These are phyloP conservation scores for Urtica urens DNA, from an alignment of 306 rosid genomes.

Conservation along the genomic window DNA sequence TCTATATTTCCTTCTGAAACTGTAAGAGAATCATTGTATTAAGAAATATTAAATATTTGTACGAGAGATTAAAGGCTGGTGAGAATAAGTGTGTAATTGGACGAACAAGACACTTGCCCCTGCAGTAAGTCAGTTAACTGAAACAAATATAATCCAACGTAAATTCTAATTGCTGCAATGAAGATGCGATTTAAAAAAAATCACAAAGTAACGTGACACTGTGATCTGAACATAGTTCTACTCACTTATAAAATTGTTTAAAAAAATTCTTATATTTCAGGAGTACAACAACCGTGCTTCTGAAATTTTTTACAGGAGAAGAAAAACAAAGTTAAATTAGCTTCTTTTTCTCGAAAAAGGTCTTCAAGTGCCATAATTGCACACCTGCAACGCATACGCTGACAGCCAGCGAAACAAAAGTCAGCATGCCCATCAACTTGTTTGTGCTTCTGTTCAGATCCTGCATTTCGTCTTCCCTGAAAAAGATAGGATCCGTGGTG, in stretches of 20 bases:
- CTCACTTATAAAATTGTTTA: not conserved
- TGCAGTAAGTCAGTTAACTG: not conserved
- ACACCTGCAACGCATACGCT: constrained; percentile 71
- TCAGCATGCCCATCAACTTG: constrained; percentile 65
- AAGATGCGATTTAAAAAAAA: not conserved
- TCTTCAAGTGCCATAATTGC: constrained; percentile 87
- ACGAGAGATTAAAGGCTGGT: too few species aligned
- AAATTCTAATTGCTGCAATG: not conserved
- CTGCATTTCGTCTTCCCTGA: constrained; percentile 94
- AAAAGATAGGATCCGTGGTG: too few species aligned
- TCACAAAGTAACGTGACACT: not conserved
- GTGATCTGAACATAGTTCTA: constrained; percentile 12
- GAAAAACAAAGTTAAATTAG: constrained; percentile 39
- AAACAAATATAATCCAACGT: not conserved
- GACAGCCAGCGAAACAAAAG: constrained; percentile 58
- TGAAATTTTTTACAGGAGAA: constrained; percentile 34
- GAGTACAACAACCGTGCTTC: constrained; percentile 18
- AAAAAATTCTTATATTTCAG: constrained; percentile 8
- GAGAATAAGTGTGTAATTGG: too few species aligned
- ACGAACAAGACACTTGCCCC: too few species aligned
- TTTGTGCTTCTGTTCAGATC: constrained; percentile 62
- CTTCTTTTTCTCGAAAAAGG: constrained; percentile 93
- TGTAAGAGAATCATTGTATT: too few species aligned
- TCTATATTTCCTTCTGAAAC: too few species aligned
- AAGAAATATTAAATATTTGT: too few species aligned